These are phyloP conservation scores for Fomitopsis palustris DNA, from an alignment of 1,284 basidiomycete genomes.

Conservation along the genomic window DNA sequence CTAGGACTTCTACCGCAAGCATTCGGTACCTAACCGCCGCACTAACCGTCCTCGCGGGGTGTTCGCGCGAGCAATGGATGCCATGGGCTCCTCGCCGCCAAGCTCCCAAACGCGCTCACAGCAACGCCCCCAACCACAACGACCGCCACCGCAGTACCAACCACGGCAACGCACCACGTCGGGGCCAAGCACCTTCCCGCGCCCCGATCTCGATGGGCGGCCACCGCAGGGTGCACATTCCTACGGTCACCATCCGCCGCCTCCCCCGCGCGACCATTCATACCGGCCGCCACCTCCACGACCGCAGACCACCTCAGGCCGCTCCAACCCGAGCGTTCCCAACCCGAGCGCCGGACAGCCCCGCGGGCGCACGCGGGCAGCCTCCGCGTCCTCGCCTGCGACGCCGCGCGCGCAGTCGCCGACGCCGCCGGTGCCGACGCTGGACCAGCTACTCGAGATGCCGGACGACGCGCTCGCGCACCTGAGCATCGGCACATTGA, in stretches of 20 bases:
- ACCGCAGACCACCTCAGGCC: conserved; percentile 7
- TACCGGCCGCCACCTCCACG: conserved; percentile 7
- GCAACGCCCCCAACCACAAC: conserved; percentile 17
- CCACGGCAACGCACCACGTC: conserved; percentile 28
- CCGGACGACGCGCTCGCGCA: conserved; percentile 48
- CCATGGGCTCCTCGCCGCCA: conserved; percentile 27
- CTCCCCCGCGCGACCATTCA: background rate
- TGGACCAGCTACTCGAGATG: conserved; percentile 67
- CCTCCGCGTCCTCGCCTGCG: conserved; percentile 32
- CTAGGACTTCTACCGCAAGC: conserved; percentile 52
- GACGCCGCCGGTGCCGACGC: conserved; percentile 38
- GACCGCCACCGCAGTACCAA: conserved; percentile 21
- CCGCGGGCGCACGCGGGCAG: conserved; percentile 31
- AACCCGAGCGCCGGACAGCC: conserved; percentile 7
- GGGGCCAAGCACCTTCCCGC: conserved; percentile 31
- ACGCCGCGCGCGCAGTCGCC: conserved; percentile 19
- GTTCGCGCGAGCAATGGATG: conserved; percentile 44
- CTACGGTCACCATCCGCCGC: conserved; percentile 6
- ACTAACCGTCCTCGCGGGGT: conserved; percentile 45
- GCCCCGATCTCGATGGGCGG: conserved; percentile 35
- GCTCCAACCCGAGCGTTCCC: conserved; percentile 21
- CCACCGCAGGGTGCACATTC: conserved; percentile 2
- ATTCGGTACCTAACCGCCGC: conserved; percentile 58
- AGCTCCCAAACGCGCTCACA: conserved; percentile 14
- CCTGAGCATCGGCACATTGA: conserved; percentile 65